A percentile compares a stretch with the other conserved stretches of the same genome.
These are phyloP conservation scores for Talaromyces ruber DNA, from an alignment of 495 filamentous ascomycete genomes.

Conservation along the genomic window DNA sequence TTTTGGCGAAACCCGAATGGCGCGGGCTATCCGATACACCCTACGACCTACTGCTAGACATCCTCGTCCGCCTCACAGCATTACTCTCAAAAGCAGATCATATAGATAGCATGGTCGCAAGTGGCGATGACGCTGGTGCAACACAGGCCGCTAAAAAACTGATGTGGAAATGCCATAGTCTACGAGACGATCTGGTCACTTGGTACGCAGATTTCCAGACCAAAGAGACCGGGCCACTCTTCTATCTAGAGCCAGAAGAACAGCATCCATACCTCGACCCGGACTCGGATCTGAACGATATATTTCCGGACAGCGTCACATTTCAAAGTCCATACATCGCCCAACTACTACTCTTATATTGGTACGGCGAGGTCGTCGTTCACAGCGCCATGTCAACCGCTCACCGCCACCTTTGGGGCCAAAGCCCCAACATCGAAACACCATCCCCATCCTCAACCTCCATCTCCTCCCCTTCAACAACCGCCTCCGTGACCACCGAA, in stretches of 20 bases:
- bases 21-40: constrained; percentile 1
- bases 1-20: constrained; percentile 6
- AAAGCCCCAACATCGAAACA: background rate
- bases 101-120: background rate
- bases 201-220: constrained; percentile 6
- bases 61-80: constrained; percentile 1
- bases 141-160: background rate
- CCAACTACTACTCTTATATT: background rate
- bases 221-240: background rate
- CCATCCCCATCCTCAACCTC: background rate
- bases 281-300: background rate
- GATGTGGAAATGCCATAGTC: background rate
- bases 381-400: constrained; percentile 4
- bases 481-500: background rate
- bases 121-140: background rate
- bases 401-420: background rate
- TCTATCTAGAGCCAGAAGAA: constrained; percentile 2
- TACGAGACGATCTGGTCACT: constrained; percentile 2
- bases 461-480: background rate
- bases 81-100: constrained; percentile 3
- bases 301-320: constrained; percentile 5
- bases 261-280: constrained; percentile 7
- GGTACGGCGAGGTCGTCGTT: constrained; percentile 6
- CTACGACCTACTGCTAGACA: constrained; percentile 2
- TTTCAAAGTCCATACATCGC: constrained; percentile 3